A percentile compares a stretch with the other conserved stretches of the same genome.
Evolutionary conservation across 768 basidiomycete species (phyloP).

Genomic region (Lyophyllum shimeji): DNA sequence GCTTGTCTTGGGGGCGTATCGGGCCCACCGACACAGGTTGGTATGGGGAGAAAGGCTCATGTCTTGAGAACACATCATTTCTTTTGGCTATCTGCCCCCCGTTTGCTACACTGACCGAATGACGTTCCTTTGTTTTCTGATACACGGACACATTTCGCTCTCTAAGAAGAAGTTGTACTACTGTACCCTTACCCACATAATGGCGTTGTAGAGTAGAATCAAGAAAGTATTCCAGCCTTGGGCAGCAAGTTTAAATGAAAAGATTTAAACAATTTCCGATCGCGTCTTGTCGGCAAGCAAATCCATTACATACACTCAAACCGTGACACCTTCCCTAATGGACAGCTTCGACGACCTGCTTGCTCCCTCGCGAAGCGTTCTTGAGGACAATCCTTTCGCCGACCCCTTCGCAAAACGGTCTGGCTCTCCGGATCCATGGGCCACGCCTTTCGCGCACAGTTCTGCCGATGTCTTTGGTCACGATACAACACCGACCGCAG

Average conservation of each 20-base stretch:
- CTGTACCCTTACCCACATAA: conserved; percentile 9
- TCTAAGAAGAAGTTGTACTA: not conserved
- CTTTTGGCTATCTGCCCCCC: not conserved
- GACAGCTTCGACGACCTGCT: conserved; percentile 80
- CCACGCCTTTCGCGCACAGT: conserved; percentile 49
- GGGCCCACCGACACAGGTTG: conserved; percentile 71
- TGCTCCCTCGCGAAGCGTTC: conserved; percentile 51
- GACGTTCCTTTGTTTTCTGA: not conserved
- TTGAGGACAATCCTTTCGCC: conserved; percentile 78
- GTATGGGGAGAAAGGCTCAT: conserved; percentile 82
- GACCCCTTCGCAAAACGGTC: conserved; percentile 72
- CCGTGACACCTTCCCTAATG: conserved; percentile 37
- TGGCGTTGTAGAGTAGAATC: conserved; percentile 2
- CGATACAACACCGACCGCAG: conserved; percentile 17
- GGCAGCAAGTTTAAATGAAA: not conserved
- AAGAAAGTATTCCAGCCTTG: not conserved
- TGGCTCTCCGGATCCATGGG: conserved; percentile 76
- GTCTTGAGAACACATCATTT: conserved; percentile 38
- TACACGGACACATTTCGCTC: conserved; percentile 6
- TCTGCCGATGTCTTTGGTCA: conserved; percentile 28
- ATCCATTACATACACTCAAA: not conserved
- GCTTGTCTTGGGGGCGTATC: conserved; percentile 63
- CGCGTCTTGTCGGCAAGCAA: not conserved
- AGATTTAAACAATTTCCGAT: too few species aligned
- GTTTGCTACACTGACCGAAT: not conserved